These are phyloP conservation scores for Wickerhamomyces silvicola DNA, from an alignment of 805 yeast species.

Conservation along the genomic window DNA sequence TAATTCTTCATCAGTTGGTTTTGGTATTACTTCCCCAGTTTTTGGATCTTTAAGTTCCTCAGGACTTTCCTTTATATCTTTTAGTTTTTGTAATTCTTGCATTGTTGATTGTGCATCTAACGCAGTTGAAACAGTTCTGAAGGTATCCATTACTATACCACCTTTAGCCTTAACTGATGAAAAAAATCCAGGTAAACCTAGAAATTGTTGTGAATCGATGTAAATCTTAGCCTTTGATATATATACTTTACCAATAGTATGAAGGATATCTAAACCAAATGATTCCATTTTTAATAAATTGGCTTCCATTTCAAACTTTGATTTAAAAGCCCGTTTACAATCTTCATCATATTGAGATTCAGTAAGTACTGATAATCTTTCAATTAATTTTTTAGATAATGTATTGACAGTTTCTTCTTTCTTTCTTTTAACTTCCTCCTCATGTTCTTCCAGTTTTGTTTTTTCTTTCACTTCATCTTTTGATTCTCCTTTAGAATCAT, in stretches of 20 bases:
- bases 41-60: slow-evolving; percentile 38
- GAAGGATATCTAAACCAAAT: slow-evolving; percentile 77
- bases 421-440: slow-evolving; percentile 68
- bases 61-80: slow-evolving; percentile 37
- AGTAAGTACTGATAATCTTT: slow-evolving; percentile 46
- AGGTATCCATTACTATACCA: slow-evolving; percentile 65
- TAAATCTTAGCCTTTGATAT: slow-evolving; percentile 58
- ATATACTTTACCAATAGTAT: slow-evolving; percentile 67
- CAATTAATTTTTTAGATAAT: slow-evolving; percentile 51
- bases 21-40: slow-evolving; percentile 48
- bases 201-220: slow-evolving; percentile 55
- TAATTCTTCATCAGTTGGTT: slow-evolving; percentile 53
- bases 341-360: slow-evolving; percentile 61
- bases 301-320: slow-evolving; percentile 72
- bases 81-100: slow-evolving; percentile 66
- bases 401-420: slow-evolving; percentile 59
- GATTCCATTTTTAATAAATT: slow-evolving; percentile 77
- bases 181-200: slow-evolving; percentile 69
- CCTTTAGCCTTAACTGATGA: slow-evolving; percentile 69
- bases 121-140: slow-evolving; percentile 65
- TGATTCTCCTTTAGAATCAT: slow-evolving; percentile 1
- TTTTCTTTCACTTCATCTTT: slow-evolving; percentile 31
- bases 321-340: slow-evolving; percentile 55
- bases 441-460: slow-evolving; percentile 52
- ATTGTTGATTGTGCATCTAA: slow-evolving; percentile 73